These are phyloP conservation scores for Patellaria atrata DNA, from an alignment of 495 filamentous ascomycete species.

Conservation along the genomic window DNA sequence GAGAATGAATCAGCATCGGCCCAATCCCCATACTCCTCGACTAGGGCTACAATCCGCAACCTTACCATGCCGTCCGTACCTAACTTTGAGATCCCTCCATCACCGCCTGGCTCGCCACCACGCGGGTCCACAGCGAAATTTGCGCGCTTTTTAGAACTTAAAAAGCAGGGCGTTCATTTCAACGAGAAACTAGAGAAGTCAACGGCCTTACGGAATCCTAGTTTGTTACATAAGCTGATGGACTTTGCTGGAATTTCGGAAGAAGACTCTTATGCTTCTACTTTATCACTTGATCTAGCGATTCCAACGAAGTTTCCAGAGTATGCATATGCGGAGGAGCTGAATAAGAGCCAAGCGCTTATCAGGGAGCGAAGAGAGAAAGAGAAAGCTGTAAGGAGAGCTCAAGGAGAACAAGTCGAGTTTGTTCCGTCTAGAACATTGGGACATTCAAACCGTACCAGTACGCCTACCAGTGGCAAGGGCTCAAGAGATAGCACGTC, in stretches of 20 bases:
- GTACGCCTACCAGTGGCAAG: conserved; percentile 19
- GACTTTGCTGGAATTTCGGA: conserved; percentile 61
- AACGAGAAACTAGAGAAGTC: conserved; percentile 65
- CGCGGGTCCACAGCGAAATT: conserved; percentile 54
- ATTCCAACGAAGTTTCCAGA: conserved; percentile 49
- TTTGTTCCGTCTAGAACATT: conserved; percentile 47
- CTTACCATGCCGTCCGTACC: conserved; percentile 74
- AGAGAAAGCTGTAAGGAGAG: conserved; percentile 32
- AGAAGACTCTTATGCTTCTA: conserved; percentile 59
- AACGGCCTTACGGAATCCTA: conserved; percentile 65
- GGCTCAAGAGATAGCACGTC: conserved; percentile 25
- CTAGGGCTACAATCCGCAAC: conserved; percentile 53
- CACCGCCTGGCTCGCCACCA: conserved; percentile 64
- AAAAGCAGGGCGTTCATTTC: conserved; percentile 79
- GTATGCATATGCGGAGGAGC: conserved; percentile 58
- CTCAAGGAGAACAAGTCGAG: conserved; percentile 52
- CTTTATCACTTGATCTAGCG: conserved; percentile 53
- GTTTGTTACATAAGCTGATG: conserved; percentile 62
- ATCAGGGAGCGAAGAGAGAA: conserved; percentile 44
- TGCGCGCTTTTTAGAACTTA: conserved; percentile 68
- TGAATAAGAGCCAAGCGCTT: conserved; percentile 51
- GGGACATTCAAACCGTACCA: conserved; percentile 7
- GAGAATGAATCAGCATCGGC: conserved; percentile 30
- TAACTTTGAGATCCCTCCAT: conserved; percentile 68
- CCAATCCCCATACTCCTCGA: conserved; percentile 54